Base-by-base conservation (phyloP, 2,329 filamentous ascomycete species). In the Arthrobotrys megalospora region DNA sequence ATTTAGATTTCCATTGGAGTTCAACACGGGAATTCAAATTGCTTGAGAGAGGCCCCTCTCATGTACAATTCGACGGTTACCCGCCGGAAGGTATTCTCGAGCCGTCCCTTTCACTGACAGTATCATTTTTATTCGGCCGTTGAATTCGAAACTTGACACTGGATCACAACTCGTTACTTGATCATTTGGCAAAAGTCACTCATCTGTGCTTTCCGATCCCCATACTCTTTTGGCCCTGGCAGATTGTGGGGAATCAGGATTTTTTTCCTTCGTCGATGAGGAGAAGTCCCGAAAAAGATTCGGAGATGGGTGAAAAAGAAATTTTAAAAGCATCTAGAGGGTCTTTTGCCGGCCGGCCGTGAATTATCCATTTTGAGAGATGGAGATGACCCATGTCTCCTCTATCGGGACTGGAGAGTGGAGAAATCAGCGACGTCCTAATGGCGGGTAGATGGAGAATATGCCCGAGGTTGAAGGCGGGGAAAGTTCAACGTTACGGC, bases 51-150 rank as follows among this genome's bases (percentile, higher is more conserved):
- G 55, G 58, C 41, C 12, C 32, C 60, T 52, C 41, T 70, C 38
- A 11, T 38, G 24, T 67, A 47, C 73, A 65, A 77, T 77, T 77
- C 73, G 73, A 77, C 36, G 50, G 66, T 53, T 77, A 77, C 73
- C 73, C 73, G 73, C 73, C 73, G 60, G 73, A 71, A 66, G 58
- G 16, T 52, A 45, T 77, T 71, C 66, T 62, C 53, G 28, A 76
- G 52, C 50, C 50, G 24, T 69, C 52, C 66, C 55, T 60, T 19
- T 60, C 45, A 50, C 10, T 32, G 28, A 28, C 43, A 50, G 41
- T 32, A 19, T 43, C 68, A 32, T 36, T 50, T 41, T 63, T 16
- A 66, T 53, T 38, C 41, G 69, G 48, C 45, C 63, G 50, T 66
- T 60, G 24, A 63, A 63, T 41, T 38, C 32, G 52, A 41, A 38